A percentile compares a stretch with the other conserved stretches of the same genome.
These are phyloP conservation scores for Mycena leptocephala DNA, from an alignment of 768 basidiomycete genomes.

Conservation along the genomic window DNA sequence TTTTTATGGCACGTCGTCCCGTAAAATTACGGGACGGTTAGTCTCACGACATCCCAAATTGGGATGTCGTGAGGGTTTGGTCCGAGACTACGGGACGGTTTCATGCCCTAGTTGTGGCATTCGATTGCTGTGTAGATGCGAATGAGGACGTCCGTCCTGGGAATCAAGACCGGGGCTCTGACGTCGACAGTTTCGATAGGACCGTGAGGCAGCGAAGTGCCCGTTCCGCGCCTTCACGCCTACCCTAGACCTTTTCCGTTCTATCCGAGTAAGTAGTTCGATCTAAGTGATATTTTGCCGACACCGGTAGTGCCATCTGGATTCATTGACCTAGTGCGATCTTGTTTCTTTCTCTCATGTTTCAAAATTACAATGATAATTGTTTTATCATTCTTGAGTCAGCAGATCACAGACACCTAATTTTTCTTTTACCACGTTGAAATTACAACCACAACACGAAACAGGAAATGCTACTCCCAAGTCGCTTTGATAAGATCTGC, in stretches of 20 bases:
- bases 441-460: neutral
- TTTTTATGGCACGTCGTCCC: neutral
- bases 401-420: neutral
- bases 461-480: neutral
- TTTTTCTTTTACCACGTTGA: neutral
- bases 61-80: no score
- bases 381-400: neutral
- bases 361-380: neutral
- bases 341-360: neutral
- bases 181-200: neutral
- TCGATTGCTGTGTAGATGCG: neutral
- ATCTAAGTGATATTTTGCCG: neutral
- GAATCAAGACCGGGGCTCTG: neutral
- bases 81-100: neutral
- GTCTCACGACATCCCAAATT: no score
- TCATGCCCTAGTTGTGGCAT: neutral
- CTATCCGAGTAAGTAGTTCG: neutral
- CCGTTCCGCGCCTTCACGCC: neutral
- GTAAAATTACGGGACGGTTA: no score
- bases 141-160: neutral
- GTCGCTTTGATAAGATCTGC: slow-evolving; percentile 1
- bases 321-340: neutral
- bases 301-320: neutral
- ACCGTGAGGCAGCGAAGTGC: neutral
- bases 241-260: neutral